Percentiles rank a stretch among this genome's conserved stretches.
Evolutionary conservation across 139 green algal genomes (phyloP).

Genomic region (Chlorella ohadii): DNA sequence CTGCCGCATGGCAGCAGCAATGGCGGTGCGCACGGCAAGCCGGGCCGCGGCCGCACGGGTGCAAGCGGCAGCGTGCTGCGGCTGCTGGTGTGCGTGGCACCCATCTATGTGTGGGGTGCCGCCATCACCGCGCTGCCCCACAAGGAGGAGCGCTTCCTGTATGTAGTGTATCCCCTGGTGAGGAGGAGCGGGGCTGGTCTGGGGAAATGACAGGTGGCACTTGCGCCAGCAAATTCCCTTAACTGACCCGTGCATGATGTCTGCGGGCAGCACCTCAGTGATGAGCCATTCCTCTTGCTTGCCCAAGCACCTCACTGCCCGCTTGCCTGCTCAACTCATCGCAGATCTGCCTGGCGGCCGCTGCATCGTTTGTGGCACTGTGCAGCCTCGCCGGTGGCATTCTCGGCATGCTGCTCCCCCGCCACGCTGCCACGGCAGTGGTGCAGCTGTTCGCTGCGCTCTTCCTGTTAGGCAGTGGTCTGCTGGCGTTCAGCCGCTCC

Average conservation of each 20-base stretch:
- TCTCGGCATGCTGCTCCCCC: neutral
- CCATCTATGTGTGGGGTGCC: constrained; percentile 74
- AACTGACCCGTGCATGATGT: too few species aligned
- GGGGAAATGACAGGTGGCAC: too few species aligned
- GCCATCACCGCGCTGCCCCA: constrained; percentile 80
- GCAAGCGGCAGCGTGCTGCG: neutral
- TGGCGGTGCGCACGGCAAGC: neutral
- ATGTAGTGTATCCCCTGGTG: constrained; percentile 75
- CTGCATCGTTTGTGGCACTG: constrained; percentile 39
- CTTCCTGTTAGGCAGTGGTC: constrained; percentile 3
- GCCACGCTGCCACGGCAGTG: neutral
- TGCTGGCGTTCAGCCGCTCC: constrained; percentile 46
- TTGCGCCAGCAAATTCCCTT: too few species aligned
- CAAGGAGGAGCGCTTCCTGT: constrained; percentile 91
- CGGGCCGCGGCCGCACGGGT: neutral
- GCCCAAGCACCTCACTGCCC: too few species aligned
- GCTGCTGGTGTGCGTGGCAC: constrained; percentile 38
- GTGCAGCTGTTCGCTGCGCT: neutral
- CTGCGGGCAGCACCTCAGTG: too few species aligned
- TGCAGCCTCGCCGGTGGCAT: neutral
- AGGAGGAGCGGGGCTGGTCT: too few species aligned
- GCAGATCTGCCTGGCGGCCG: constrained; percentile 74
- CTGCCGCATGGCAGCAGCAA: neutral
- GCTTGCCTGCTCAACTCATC: too few species aligned
- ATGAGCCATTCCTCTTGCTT: too few species aligned